Evolutionary conservation across 257 asterid genomes (phyloP).

Genomic region (Verbascum thapsus): DNA sequence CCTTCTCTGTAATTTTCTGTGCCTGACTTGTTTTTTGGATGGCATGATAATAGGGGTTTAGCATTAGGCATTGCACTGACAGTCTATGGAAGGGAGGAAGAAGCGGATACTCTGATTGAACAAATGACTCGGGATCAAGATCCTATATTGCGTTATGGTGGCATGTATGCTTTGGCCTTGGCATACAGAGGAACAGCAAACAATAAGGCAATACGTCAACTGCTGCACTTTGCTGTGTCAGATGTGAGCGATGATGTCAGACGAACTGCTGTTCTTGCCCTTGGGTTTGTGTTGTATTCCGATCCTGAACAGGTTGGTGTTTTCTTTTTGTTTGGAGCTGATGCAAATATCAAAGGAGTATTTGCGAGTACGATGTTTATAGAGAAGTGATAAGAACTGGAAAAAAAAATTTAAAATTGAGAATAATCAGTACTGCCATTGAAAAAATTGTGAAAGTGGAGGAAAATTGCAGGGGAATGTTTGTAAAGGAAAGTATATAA

Average conservation of each 20-base stretch:
- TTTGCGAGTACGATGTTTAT: too few species aligned
- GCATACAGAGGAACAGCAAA: constrained; percentile 97
- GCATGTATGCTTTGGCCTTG: constrained; percentile 97
- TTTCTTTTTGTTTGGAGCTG: background rate
- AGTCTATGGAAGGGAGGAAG: constrained; percentile 97
- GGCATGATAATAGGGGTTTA: constrained; percentile 63
- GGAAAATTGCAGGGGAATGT: too few species aligned
- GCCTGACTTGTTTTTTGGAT: constrained; percentile 17
- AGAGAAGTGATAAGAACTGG: too few species aligned
- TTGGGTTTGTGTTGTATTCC: constrained; percentile 89
- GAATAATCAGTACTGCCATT: too few species aligned
- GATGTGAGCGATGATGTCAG: constrained; percentile 97
- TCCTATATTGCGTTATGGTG: constrained; percentile 95
- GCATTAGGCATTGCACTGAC: constrained; percentile 95
- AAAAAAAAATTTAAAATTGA: too few species aligned
- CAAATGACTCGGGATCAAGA: constrained; percentile 99
- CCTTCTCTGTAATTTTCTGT: background rate
- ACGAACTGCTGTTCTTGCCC: constrained; percentile 96
- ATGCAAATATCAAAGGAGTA: too few species aligned
- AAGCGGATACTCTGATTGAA: constrained; percentile 89
- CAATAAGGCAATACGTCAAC: constrained; percentile 93
- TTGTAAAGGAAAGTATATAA: too few species aligned
- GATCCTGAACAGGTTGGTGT: constrained; percentile 84
- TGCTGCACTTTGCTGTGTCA: constrained; percentile 97
- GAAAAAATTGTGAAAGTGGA: too few species aligned